phyloP scores from a whole-genome alignment of 768 basidiomycete species.

The Chiua virens region DNA sequence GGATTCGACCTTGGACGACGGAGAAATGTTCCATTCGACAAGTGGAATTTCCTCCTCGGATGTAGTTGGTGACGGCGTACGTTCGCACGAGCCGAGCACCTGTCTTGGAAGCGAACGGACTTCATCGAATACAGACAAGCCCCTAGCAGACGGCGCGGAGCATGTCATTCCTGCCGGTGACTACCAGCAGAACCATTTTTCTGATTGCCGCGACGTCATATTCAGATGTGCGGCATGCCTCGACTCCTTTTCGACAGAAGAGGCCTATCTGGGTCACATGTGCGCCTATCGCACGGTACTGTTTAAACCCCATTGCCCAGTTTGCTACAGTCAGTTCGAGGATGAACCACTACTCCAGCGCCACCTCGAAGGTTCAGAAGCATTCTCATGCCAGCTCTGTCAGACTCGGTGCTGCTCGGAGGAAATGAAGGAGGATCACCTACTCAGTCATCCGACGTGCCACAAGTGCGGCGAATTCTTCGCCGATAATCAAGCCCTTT shows the following conservation, averaged over 20 bases:
- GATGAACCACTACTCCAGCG: constrained; percentile 14
- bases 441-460: constrained; percentile 24
- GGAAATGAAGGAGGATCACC: constrained; percentile 26
- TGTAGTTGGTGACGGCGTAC: neutral
- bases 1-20: neutral
- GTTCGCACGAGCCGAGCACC: neutral
- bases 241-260: constrained; percentile 11
- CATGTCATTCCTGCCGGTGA: neutral
- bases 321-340: constrained; percentile 25
- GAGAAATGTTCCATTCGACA: constrained; percentile 10
- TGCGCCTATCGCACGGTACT: constrained; percentile 11
- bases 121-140: neutral
- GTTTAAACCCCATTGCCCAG: constrained; percentile 17
- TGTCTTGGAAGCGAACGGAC: constrained; percentile 11
- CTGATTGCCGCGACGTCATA: neutral
- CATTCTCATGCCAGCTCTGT: constrained; percentile 23
- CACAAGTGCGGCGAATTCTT: constrained; percentile 21
- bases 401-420: constrained; percentile 20
- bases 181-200: neutral
- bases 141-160: neutral
- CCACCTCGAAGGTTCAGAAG: constrained; percentile 14
- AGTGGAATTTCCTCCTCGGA: neutral
- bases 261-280: constrained; percentile 10
- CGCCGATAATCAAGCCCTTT: constrained; percentile 18
- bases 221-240: constrained; percentile 18